Base-by-base conservation (phyloP, 495 filamentous ascomycete species). In the Talaromyces proteolyticus region DNA sequence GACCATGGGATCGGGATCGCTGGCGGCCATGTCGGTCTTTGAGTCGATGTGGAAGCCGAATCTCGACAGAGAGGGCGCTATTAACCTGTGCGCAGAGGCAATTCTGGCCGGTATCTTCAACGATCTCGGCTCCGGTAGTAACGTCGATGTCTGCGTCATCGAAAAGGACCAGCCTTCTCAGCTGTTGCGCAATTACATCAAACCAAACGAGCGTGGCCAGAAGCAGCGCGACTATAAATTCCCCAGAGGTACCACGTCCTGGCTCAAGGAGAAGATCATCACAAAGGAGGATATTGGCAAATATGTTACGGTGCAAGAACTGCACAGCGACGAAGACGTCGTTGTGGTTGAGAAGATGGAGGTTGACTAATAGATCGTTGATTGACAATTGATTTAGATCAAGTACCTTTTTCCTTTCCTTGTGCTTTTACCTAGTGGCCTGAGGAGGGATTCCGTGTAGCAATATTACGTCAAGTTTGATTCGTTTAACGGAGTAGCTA, bases 31-130 rank as follows among this genome's bases (percentile, higher is more conserved):
- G 94, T 87, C 89, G 0, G 86, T 99, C 34, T 99, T 99, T 57
- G 94, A 99, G 77, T 91, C 91, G 47, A 85, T 82, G 68, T 99
- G 94, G 94, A 88, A 89, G 79, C 74, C 82, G 18, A 70, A 84
- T 48, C 61, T 96, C 69, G 86, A 82, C 49, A 77, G 81, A 57
- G 86, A 94, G 25, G 88, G 85, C 39, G 94, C 94, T 11, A 78
- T 97, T 49, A 78, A 81, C 56, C 76, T 97, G 53, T 88, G 86
- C 62, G 76, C 82, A 11, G 81, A 96, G 55, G 94, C 94, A 11
- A 97, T 99, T 59, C 82, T 90, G 72, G 85, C 94, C 8, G 94
- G 94, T 82, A 96, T 99, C 68, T 99, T 93, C 79, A 99, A 99
- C 73, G 94, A 99, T 73, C 68, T 99, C 66, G 94, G 94, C 4